Evolutionary conservation across 1,284 basidiomycete species (phyloP).

Genomic region (Retiboletus flavoniger): DNA sequence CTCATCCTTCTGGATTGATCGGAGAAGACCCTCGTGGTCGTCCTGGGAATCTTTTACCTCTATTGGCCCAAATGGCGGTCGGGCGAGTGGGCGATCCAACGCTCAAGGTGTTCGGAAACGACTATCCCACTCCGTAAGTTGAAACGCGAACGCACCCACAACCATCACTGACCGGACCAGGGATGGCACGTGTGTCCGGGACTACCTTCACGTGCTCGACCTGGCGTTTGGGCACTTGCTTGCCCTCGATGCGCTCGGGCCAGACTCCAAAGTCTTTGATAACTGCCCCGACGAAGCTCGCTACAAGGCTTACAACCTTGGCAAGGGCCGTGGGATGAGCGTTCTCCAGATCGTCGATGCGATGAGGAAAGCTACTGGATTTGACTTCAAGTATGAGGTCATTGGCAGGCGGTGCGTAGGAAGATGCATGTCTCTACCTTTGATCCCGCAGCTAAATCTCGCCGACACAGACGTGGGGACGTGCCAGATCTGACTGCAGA

Average conservation of each 20-base stretch:
- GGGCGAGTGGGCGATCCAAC: slow-evolving; percentile 82
- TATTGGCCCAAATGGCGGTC: slow-evolving; percentile 94
- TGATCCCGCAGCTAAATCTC: slow-evolving; percentile 7
- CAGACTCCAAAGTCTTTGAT: slow-evolving; percentile 59
- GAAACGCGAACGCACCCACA: neutral
- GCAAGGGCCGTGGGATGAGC: slow-evolving; percentile 89
- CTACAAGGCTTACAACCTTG: slow-evolving; percentile 96
- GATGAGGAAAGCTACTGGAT: slow-evolving; percentile 90
- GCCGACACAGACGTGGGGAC: slow-evolving; percentile 74
- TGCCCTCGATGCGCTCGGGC: slow-evolving; percentile 83
- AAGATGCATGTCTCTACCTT: neutral
- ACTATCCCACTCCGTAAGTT: slow-evolving; percentile 90
- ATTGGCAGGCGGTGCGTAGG: slow-evolving; percentile 79
- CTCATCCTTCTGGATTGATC: slow-evolving; percentile 93
- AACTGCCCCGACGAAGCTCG: slow-evolving; percentile 51
- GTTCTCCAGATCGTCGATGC: slow-evolving; percentile 95
- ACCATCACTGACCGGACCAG: slow-evolving; percentile 38
- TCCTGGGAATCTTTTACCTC: slow-evolving; percentile 92
- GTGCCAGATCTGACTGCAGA: slow-evolving; percentile 97
- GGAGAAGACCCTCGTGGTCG: slow-evolving; percentile 96
- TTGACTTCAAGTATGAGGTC: slow-evolving; percentile 86
- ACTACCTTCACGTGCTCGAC: slow-evolving; percentile 98
- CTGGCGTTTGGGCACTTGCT: slow-evolving; percentile 92
- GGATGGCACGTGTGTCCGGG: slow-evolving; percentile 96
- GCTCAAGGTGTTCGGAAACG: slow-evolving; percentile 95